Evolutionary conservation across 352 stramenopile species (phyloP), one percentile per base, ranked within the genome.

Genomic region (Globisporangium radiosum): DNA sequence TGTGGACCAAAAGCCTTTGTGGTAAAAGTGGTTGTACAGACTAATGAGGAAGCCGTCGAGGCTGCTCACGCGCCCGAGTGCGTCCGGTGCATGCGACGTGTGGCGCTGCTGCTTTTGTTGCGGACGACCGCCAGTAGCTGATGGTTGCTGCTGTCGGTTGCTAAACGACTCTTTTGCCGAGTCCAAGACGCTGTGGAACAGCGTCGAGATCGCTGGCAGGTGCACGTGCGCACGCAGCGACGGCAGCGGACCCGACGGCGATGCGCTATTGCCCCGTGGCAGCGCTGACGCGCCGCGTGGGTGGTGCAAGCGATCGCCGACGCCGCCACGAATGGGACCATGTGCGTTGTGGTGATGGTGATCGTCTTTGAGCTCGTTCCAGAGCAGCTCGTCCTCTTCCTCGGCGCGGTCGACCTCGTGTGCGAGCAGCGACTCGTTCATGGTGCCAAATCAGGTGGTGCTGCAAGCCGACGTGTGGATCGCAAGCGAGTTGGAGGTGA

Each of bases 1-100:
- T 58, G 97, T 97, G 54, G 73, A 82, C 70, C 83, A 88, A 54
- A 98, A 90, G n/a, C 94, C 94, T 65, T 95, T 94, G 70, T 96
- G 84, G 64, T 95, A 90, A 67, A 96, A 98, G 76, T 97, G 98
- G 56, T 92, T 92, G 84, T 98, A 98, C 69, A 98, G 71, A 47
- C 75, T 87, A 60, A 88, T 94, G 52, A 98, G 85, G 63, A 97
- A 98, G 33, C 75, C 81, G 72, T 98, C 92, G 40, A 97, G 72
- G 67, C 92, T 95, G 40, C 71, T 64, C 39, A 97, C 81, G 43
- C 81, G 75, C 5, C 85, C 85, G 55, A 81, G 70, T 13, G 74
- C 62, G 52, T 95, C 81, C 8, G 85, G 85, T 0, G 78, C 83
- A 51, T 76, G 78, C 2, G 75, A 85, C 6, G 72, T 59, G 5